Evolutionary conservation across 768 basidiomycete genomes (phyloP).

Genomic region (Termitomyces sp.): DNA sequence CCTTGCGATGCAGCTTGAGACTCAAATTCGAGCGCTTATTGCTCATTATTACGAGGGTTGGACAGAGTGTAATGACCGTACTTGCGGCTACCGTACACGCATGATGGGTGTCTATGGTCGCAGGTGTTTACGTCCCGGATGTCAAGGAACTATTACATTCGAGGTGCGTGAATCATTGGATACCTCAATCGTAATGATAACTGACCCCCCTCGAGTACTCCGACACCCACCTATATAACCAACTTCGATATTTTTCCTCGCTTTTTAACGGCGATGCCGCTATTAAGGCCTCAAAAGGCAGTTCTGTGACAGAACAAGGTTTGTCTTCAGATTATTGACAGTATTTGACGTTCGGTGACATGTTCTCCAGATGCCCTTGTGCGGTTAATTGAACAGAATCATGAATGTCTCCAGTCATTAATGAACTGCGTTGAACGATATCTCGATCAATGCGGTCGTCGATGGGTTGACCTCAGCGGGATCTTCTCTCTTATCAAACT

Average conservation of each 20-base stretch:
- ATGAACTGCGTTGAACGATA: conserved; percentile 66
- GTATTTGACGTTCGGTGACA: neutral
- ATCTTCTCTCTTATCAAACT: conserved; percentile 84
- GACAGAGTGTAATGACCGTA: conserved; percentile 83
- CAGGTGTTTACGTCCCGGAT: conserved; percentile 68
- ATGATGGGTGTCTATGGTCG: conserved; percentile 93
- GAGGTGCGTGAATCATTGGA: conserved; percentile 50
- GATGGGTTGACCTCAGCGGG: conserved; percentile 80
- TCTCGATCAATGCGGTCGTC: conserved; percentile 81
- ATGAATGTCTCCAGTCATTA: conserved; percentile 48
- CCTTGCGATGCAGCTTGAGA: conserved; percentile 81
- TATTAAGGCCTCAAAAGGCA: conserved; percentile 45
- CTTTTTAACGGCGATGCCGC: conserved; percentile 76
- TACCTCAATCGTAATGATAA: neutral
- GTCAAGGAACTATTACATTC: conserved; percentile 66
- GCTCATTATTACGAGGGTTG: conserved; percentile 85
- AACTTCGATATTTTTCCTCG: conserved; percentile 77
- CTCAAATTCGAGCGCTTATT: conserved; percentile 77
- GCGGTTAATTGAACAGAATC: conserved; percentile 48
- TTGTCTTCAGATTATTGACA: conserved; percentile 5
- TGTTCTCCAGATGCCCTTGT: conserved; percentile 49
- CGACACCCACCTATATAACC: conserved; percentile 79
- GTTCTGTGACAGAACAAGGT: conserved; percentile 33
- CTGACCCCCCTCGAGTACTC: conserved; percentile 6
- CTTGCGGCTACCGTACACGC: conserved; percentile 81